These are phyloP conservation scores for Achaetomium macrosporum DNA, from an alignment of 2,329 filamentous ascomycete species.

Conservation along the genomic window DNA sequence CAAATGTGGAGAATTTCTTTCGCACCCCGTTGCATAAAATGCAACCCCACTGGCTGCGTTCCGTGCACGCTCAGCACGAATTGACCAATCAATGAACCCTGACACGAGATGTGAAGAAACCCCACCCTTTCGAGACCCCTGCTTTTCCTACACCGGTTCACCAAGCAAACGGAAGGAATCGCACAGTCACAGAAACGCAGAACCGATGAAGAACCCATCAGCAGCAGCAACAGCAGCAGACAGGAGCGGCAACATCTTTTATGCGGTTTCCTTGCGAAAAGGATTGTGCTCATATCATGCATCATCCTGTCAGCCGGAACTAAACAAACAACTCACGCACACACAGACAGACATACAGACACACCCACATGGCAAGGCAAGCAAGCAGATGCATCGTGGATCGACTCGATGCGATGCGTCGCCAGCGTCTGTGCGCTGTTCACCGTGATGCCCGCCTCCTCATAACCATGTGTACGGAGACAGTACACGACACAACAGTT, in stretches of 20 bases:
- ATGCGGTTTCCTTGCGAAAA: no score
- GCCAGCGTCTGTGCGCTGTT: no score
- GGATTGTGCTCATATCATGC: no score
- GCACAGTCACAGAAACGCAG: no score
- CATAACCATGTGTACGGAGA: no score
- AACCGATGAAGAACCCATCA: no score
- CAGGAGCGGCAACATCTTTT: no score
- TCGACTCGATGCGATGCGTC: neutral
- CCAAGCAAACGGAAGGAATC: no score
- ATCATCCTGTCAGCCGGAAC: no score
- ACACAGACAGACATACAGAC: neutral
- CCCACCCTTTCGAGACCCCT: neutral
- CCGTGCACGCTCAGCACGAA: neutral
- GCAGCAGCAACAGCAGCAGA: no score
- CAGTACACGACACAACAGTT: no score
- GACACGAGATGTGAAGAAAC: neutral
- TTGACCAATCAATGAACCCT: neutral
- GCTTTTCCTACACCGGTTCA: neutral
- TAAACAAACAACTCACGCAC: neutral
- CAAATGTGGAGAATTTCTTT: constrained; percentile 1
- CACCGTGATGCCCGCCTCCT: no score
- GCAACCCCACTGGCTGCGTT: constrained; percentile 1
- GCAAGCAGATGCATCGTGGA: neutral
- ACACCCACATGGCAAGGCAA: neutral
- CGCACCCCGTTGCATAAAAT: neutral